Evolutionary conservation across 345 rosid species (phyloP), one percentile per base, ranked within the genome.

Genomic region (Linum tenue): DNA sequence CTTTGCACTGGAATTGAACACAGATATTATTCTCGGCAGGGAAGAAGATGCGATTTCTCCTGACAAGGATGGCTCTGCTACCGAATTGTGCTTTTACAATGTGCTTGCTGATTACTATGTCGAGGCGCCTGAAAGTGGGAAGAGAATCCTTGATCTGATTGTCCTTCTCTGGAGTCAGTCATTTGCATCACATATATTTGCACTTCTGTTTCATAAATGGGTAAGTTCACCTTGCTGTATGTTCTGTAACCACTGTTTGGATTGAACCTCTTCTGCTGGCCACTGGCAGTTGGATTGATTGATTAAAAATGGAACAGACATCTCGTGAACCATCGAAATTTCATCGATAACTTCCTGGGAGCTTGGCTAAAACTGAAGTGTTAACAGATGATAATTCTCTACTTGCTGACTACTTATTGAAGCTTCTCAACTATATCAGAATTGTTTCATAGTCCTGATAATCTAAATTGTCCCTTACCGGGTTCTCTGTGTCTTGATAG

Each of bases 161-260:
- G 89, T 91, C 60, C 99, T 83, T 74, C 88, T 95, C 2, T 95
- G 99, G 99, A 95, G 96, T 77, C 99, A 95, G 75, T 91, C 92
- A 8, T 91, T 91, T 76, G 96, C 96, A 62, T 91, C 96, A 9
- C 87, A 91, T 73, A 85, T 91, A 37, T 95, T 89, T 69, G 64
- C 94, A 63, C 94, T 95, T 11, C 75, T 91, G 68, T 95, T 95
- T 62, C 96, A 95, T 75, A 91, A 95, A 82, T 87, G 96, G 97
- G 99, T 94, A 83, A 48, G 80, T 10, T 0, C 55, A n/a, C 67
- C 67, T 73, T 6, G 43, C 7, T 15, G 48, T 14, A 41, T 39
- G 38, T 60, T 15, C 15, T 64, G 37, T 71, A n/a, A 5, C 38
- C 59, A 2, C 2, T 36, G 11, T 55, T 41, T 8, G 50, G 10